A percentile compares a stretch with the other conserved stretches of the same genome.
Conservation (phyloP, 345 rosid species). For the Brassica rapa region DNA sequence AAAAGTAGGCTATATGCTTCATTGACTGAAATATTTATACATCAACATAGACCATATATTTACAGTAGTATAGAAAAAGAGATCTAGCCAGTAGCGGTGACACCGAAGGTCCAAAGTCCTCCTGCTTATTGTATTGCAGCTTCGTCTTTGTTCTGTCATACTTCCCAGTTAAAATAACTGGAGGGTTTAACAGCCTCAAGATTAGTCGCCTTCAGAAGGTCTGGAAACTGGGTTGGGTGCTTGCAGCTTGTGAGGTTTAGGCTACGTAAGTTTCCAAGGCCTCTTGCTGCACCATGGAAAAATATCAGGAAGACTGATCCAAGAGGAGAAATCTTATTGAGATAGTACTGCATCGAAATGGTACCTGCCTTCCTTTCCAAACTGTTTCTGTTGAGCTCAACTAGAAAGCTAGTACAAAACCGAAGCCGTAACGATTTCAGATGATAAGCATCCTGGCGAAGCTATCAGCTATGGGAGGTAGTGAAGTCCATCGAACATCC, state of each 20-base stretch:
- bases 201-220: slow-evolving; percentile 32
- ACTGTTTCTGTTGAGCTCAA: slow-evolving; percentile 30
- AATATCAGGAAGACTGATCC: neutral
- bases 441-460: slow-evolving; percentile 13
- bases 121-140: too few species aligned
- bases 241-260: slow-evolving; percentile 38
- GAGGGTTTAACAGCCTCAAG: slow-evolving; percentile 34
- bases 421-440: slow-evolving; percentile 14
- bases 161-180: slow-evolving; percentile 9
- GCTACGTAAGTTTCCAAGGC: slow-evolving; percentile 30
- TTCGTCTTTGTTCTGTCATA: too few species aligned
- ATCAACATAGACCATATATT: too few species aligned
- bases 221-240: slow-evolving; percentile 28
- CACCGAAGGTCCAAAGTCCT: too few species aligned
- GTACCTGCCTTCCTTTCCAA: slow-evolving; percentile 30
- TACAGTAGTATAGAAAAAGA: too few species aligned
- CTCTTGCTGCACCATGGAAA: slow-evolving; percentile 13
- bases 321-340: neutral
- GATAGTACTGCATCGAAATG: neutral
- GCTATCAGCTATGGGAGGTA: slow-evolving; percentile 3
- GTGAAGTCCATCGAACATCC: slow-evolving; percentile 18
- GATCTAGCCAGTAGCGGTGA: too few species aligned
- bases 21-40: too few species aligned
- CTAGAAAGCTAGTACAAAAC: slow-evolving; percentile 28
- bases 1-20: too few species aligned